Evolutionary conservation across 2,329 filamentous ascomycete species (phyloP).

Genomic region (Trichoderma afroharzianum): DNA sequence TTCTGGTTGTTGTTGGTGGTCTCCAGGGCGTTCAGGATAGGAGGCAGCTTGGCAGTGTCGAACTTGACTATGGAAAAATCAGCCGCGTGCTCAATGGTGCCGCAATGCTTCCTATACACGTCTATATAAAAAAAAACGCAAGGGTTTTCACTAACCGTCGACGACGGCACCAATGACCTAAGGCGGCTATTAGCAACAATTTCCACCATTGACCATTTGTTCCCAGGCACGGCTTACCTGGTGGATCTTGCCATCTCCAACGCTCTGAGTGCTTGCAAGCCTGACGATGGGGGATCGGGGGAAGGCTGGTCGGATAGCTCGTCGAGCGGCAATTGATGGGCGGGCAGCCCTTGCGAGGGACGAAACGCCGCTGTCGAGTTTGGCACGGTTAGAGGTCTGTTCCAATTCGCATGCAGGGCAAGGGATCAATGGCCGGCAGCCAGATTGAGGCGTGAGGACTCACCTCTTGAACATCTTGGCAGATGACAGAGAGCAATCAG

Average conservation of each 20-base stretch:
- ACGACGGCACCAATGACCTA: slow-evolving; percentile 98
- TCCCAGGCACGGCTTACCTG: slow-evolving; percentile 47
- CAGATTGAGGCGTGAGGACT: slow-evolving; percentile 36
- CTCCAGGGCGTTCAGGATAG: slow-evolving; percentile 96
- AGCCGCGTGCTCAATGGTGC: slow-evolving; percentile 19
- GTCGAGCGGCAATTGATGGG: slow-evolving; percentile 58
- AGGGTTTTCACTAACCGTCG: slow-evolving; percentile 67
- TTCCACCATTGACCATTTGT: slow-evolving; percentile 2
- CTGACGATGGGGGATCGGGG: slow-evolving; percentile 54
- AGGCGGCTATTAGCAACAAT: slow-evolving; percentile 53
- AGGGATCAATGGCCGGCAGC: slow-evolving; percentile 25
- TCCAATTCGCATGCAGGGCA: slow-evolving; percentile 42
- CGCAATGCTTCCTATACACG: background rate
- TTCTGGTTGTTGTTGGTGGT: slow-evolving; percentile 90
- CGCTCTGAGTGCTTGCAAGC: slow-evolving; percentile 56
- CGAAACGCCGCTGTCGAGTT: slow-evolving; percentile 58
- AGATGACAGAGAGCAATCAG: slow-evolving; percentile 64
- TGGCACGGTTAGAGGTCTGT: slow-evolving; percentile 42
- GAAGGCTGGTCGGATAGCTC: slow-evolving; percentile 54
- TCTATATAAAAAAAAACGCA: slow-evolving; percentile 7
- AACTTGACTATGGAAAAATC: slow-evolving; percentile 75
- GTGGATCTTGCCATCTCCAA: slow-evolving; percentile 65
- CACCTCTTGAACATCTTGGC: slow-evolving; percentile 82
- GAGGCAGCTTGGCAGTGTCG: slow-evolving; percentile 84
- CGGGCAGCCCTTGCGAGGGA: slow-evolving; percentile 60